Evolutionary conservation across 805 yeast genomes (phyloP).

Genomic region (Metschnikowia gelsemii): DNA sequence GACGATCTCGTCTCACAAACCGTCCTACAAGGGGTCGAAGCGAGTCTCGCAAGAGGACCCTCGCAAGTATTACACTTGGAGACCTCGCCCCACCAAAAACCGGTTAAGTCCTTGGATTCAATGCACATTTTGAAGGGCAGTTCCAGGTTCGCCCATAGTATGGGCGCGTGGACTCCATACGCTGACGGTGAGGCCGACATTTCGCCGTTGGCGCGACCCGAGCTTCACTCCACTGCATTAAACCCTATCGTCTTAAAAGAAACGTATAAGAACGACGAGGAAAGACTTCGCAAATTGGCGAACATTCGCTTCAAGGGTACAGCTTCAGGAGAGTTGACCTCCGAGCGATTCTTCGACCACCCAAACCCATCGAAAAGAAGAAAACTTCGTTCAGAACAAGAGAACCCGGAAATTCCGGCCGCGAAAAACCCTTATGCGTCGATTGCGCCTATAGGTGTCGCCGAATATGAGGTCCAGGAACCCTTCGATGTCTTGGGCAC

Average conservation of each 20-base stretch:
- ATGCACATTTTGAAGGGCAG: slow-evolving; percentile 60
- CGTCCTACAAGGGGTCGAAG: slow-evolving; percentile 60
- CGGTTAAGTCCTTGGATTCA: slow-evolving; percentile 48
- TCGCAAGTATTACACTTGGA: slow-evolving; percentile 39
- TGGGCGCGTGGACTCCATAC: slow-evolving; percentile 74
- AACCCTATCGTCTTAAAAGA: slow-evolving; percentile 9
- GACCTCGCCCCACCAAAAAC: slow-evolving; percentile 38
- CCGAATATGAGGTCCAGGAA: slow-evolving; percentile 45
- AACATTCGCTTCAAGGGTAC: slow-evolving; percentile 64
- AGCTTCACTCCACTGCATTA: slow-evolving; percentile 40
- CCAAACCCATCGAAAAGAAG: slow-evolving; percentile 23
- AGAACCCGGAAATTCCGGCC: not conserved
- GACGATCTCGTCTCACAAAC: slow-evolving; percentile 46
- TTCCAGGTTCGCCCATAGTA: slow-evolving; percentile 57
- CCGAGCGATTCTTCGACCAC: slow-evolving; percentile 42
- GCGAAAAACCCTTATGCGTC: slow-evolving; percentile 44
- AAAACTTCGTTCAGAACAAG: slow-evolving; percentile 12
- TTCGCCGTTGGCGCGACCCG: slow-evolving; percentile 53
- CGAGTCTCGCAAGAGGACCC: slow-evolving; percentile 47
- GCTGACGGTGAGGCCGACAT: slow-evolving; percentile 67
- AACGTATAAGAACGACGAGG: slow-evolving; percentile 13
- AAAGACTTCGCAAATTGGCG: slow-evolving; percentile 43
- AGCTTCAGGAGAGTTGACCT: slow-evolving; percentile 31
- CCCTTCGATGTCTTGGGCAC: slow-evolving; percentile 14
- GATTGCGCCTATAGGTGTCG: slow-evolving; percentile 56